Evolutionary conservation across 192 early-diverging fungal species (phyloP).

Genomic region (Phlyctochytrium bullatum): DNA sequence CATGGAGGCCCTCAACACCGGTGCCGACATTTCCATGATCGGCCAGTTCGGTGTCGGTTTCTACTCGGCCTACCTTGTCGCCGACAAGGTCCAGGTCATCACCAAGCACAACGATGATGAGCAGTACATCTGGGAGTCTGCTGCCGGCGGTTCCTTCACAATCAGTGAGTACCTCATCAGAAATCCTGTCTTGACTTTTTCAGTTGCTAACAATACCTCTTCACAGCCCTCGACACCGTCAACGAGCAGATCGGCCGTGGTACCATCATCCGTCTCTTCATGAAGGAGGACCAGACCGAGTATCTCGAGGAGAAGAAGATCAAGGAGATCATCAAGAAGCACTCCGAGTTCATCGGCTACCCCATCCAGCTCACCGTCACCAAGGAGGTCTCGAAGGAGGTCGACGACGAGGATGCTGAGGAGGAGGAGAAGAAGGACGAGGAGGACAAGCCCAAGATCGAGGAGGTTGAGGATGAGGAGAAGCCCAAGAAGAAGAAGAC

Average conservation of each 20-base stretch:
- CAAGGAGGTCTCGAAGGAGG: conserved; percentile 99
- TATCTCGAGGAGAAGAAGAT: conserved; percentile 99
- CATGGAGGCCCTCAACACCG: conserved; percentile 95
- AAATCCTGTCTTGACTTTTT: neutral
- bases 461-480: conserved; percentile 70
- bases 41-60: conserved; percentile 99
- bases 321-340: conserved; percentile 99
- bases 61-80: conserved; percentile 99
- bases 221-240: conserved; percentile 74
- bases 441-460: conserved; percentile 47
- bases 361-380: conserved; percentile 94
- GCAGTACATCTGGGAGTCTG: conserved; percentile 94
- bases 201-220: conserved; percentile 1
- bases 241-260: conserved; percentile 92
- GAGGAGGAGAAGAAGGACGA: conserved; percentile 64
- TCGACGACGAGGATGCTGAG: conserved; percentile 84
- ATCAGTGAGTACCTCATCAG: conserved; percentile 43
- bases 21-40: conserved; percentile 99
- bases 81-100: conserved; percentile 93
- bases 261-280: conserved; percentile 89
- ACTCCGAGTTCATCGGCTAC: conserved; percentile 99
- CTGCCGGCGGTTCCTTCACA: conserved; percentile 87
- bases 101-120: conserved; percentile 98
- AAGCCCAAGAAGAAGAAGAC: conserved; percentile 69
- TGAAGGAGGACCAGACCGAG: conserved; percentile 98